Evolutionary conservation across 1,284 basidiomycete genomes (phyloP), one percentile per base, ranked within the genome.

Genomic region (Cryptococcus deneoformans): DNA sequence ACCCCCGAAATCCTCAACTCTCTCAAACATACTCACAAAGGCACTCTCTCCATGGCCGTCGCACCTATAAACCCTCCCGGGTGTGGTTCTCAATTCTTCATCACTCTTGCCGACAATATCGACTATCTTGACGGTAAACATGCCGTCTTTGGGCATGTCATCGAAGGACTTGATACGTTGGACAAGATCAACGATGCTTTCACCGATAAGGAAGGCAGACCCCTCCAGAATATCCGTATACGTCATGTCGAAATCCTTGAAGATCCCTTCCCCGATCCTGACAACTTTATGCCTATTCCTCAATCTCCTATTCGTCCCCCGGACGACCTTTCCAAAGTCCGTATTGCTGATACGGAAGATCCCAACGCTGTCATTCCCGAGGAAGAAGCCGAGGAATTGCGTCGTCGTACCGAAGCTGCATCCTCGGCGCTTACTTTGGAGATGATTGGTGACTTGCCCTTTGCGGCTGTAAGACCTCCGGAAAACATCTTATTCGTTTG

Each of bases 401-500:
- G 89, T 10, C 86, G 93, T 10, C 84, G 87, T 72, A 87, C 88
- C 57, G 93, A 93, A 0, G 94, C 95, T 0, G 85, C 86, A 2
- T 92, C 94, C 0, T 92, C 92, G 43, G 96, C 95, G 0, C 80
- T 99, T 39, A 99, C 96, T 2, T 85, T 99, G 50, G 96, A 99
- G 76, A 99, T 99, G 92, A 95, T 99, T 58, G 95, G 95, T 49
- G 96, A 99, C 77, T 81, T 99, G 53, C 96, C 96, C 0, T 98
- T 99, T 71, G 96, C 95, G 16, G 95, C 97, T 69, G 92, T 99
- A 45, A 85, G 93, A 45, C 96, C 96, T 0, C 95, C 95, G 0
- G 95, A 99, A 79, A 99, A 99, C 77, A 93, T 99, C 44, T 80
- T 99, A 11, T 99, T 99, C 77, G 94, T 99, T 16, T 98, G 95